Conservation (phyloP, 2,329 filamentous ascomycete genomes). For the Botryotinia convoluta region DNA sequence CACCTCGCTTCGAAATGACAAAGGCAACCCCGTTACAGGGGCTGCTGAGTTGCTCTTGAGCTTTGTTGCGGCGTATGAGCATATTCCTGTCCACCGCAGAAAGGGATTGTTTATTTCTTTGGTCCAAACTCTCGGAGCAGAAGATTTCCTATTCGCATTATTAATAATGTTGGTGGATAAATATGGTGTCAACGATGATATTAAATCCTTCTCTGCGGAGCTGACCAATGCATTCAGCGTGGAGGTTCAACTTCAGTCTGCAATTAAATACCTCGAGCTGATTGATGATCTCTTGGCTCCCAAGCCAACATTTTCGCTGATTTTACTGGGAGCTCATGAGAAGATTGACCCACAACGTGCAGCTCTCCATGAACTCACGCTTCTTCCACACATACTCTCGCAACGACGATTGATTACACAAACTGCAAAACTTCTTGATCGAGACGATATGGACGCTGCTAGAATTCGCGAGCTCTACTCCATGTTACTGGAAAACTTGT, state of each 20-base stretch:
- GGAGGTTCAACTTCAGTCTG: slow-evolving; percentile 72
- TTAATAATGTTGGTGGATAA: slow-evolving; percentile 87
- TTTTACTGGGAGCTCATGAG: slow-evolving; percentile 63
- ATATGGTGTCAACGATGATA: slow-evolving; percentile 73
- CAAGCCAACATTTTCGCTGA: slow-evolving; percentile 70
- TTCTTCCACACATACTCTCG: slow-evolving; percentile 57
- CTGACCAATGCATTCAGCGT: slow-evolving; percentile 71
- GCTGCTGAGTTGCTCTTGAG: slow-evolving; percentile 89
- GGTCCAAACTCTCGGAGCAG: slow-evolving; percentile 77
- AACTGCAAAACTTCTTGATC: slow-evolving; percentile 55
- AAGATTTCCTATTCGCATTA: slow-evolving; percentile 85
- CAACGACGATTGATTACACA: slow-evolving; percentile 56
- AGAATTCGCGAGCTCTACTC: slow-evolving; percentile 68
- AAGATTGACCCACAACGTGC: slow-evolving; percentile 48
- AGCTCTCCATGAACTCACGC: slow-evolving; percentile 53
- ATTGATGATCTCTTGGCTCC: slow-evolving; percentile 72
- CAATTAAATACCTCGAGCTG: slow-evolving; percentile 74
- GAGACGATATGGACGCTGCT: slow-evolving; percentile 63
- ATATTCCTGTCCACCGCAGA: slow-evolving; percentile 84
- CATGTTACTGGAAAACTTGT: slow-evolving; percentile 61
- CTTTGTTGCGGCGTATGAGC: slow-evolving; percentile 94
- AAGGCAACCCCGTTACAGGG: slow-evolving; percentile 73
- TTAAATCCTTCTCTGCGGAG: slow-evolving; percentile 72
- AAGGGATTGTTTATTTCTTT: slow-evolving; percentile 81
- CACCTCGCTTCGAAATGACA: slow-evolving; percentile 76